These are phyloP conservation scores for Paraphoma chrysanthemicola DNA, from an alignment of 2,329 filamentous ascomycete species.

Conservation along the genomic window DNA sequence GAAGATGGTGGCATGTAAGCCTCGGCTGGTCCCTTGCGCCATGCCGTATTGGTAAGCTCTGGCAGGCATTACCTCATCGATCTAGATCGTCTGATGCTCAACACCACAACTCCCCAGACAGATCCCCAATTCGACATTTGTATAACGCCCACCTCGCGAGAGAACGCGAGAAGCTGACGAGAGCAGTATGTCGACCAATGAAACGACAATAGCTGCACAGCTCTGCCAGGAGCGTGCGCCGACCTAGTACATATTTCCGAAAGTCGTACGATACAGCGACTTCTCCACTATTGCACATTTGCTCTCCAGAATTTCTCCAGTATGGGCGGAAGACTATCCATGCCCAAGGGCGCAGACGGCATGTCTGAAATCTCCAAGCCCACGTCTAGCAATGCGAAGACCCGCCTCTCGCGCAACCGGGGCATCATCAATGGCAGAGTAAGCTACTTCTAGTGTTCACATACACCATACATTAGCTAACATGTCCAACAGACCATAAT, in stretches of 20 bases:
- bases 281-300: no score
- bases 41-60: slow-evolving; percentile 18
- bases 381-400: slow-evolving; percentile 37
- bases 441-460: background rate
- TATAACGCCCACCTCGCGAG: slow-evolving; percentile 6
- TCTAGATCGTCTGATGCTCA: slow-evolving; percentile 18
- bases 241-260: background rate
- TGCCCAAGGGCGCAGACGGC: slow-evolving; percentile 52
- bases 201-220: slow-evolving; percentile 2
- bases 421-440: slow-evolving; percentile 48
- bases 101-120: slow-evolving; percentile 5
- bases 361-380: slow-evolving; percentile 51
- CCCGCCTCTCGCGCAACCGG: slow-evolving; percentile 35
- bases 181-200: slow-evolving; percentile 17
- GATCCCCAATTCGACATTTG: slow-evolving; percentile 9
- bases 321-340: slow-evolving; percentile 57
- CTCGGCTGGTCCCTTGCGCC: slow-evolving; percentile 18
- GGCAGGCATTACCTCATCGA: slow-evolving; percentile 31
- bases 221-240: background rate
- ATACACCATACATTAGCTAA: slow-evolving; percentile 1
- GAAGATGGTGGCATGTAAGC: slow-evolving; percentile 13
- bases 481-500: slow-evolving; percentile 55
- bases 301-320: background rate
- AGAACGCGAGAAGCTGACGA: slow-evolving; percentile 6
- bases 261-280: background rate